Evolutionary conservation across 768 basidiomycete genomes (phyloP), one percentile per base, ranked within the genome.

Genomic region (Mycena kentingensis): DNA sequence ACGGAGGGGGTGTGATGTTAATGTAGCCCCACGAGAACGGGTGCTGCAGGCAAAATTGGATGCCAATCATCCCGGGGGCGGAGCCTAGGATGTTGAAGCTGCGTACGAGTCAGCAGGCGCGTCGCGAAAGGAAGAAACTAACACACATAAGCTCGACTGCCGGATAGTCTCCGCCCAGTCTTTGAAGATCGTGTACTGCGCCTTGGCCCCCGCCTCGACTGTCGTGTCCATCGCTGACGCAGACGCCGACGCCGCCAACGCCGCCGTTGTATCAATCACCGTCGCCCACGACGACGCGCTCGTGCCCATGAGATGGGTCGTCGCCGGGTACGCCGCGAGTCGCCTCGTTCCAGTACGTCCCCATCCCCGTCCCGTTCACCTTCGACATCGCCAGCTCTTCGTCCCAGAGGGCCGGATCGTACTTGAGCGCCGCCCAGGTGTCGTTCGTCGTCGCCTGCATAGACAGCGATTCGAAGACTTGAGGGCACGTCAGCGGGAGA

Each of bases 341-440:
- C 15, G 58, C 58, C 44, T 60, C 58, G 51, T 60, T 60, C 58
- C 42, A 52, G 42, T 60, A 60, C 26, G 54, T 60, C 54, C 54
- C 55, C 58, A 60, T 55, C 8, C 58, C 58, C 1, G 58, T 60
- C 5, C 58, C 58, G 18, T 55, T 52, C 28, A 24, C 15, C 6
- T 19, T 21, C 58, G 54, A 60, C 29, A 60, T 52, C 16, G 50
- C 58, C 13, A 60, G 43, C 44, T 60, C 50, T 12, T 52, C 31
- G 25, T 52, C 42, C 51, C 51, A 55, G 1, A 60, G 48, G 12
- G 21, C 16, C 28, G 45, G 25, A 43, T 49, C 46, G 26, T 12
- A 26, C 25, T 52, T 60, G 37, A 60, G 54, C 28, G 35, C 43
- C 3, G 54, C 58, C 58, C 58, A 60, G 1, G 58, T 60, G 44